phyloP scores from a whole-genome alignment of 2,329 filamentous ascomycete species.

The Immersiporthe knoxdaviesiana region DNA sequence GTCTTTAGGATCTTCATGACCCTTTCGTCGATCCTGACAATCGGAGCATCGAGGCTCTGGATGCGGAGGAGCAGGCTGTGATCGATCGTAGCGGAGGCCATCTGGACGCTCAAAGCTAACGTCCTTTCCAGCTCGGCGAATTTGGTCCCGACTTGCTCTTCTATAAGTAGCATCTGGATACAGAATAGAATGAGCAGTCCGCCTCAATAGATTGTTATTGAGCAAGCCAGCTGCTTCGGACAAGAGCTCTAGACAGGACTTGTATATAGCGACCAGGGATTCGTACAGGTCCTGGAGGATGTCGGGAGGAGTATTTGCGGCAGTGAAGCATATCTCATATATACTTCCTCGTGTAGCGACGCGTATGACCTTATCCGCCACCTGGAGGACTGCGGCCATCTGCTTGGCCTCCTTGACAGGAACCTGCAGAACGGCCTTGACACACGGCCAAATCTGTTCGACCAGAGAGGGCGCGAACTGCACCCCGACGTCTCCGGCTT shows the following conservation, averaged over 20 bases:
- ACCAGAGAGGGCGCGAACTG: conserved; percentile 7
- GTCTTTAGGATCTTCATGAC: conserved; percentile 9
- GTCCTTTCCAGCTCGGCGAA: not conserved
- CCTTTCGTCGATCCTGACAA: conserved; percentile 7
- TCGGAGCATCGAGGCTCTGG: not conserved
- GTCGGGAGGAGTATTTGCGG: not conserved
- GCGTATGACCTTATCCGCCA: not conserved
- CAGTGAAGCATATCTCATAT: not conserved
- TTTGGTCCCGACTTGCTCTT: not conserved
- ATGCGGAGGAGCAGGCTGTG: not conserved
- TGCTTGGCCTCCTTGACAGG: conserved; percentile 2
- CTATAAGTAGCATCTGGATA: not conserved
- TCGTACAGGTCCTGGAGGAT: not conserved
- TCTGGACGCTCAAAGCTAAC: not conserved
- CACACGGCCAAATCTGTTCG: not conserved
- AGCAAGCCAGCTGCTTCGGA: not conserved
- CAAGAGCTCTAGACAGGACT: not conserved
- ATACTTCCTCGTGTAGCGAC: not conserved
- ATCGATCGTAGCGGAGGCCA: not conserved
- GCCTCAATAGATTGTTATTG: not conserved
- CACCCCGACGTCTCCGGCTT: conserved; percentile 5
- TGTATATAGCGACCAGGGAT: not conserved
- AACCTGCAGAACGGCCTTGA: not conserved
- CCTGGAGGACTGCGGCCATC: conserved; percentile 6
- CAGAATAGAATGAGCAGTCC: not conserved